These are phyloP conservation scores for Apiotrichum akiyoshidainum DNA, from an alignment of 1,284 basidiomycete genomes.

Conservation along the genomic window DNA sequence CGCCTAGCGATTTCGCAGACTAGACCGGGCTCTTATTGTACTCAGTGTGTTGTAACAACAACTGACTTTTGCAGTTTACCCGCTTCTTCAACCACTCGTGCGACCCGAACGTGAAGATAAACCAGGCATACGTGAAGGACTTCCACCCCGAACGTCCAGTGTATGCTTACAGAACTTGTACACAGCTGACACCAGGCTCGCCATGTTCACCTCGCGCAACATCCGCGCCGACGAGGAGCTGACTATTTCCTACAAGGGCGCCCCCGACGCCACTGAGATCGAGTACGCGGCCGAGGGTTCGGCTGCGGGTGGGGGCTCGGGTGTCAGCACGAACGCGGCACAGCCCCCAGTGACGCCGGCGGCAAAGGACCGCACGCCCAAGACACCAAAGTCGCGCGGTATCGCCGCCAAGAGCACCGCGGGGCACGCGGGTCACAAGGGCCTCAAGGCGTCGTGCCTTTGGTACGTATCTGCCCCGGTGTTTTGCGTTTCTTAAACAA, in stretches of 20 bases:
- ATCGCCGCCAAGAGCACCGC: neutral
- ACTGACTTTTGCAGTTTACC: constrained; percentile 34
- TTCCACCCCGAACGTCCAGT: constrained; percentile 54
- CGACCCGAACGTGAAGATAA: constrained; percentile 72
- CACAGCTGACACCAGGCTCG: constrained; percentile 49
- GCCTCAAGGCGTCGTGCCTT: neutral
- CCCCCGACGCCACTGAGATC: neutral
- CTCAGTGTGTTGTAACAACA: neutral
- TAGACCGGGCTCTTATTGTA: too few species aligned
- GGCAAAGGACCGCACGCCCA: too few species aligned
- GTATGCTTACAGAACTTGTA: constrained; percentile 30
- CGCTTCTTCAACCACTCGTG: constrained; percentile 71
- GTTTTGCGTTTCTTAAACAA: too few species aligned
- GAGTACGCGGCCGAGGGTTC: too few species aligned
- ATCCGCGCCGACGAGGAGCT: constrained; percentile 69
- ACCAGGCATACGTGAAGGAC: constrained; percentile 66
- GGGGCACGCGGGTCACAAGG: neutral
- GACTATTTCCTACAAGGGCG: constrained; percentile 75
- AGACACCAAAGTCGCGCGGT: neutral
- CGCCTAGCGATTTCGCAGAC: too few species aligned
- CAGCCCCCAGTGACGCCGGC: too few species aligned
- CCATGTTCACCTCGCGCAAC: constrained; percentile 66
- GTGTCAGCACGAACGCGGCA: constrained; percentile 22
- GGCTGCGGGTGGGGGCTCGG: neutral
- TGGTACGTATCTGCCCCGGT: constrained; percentile 4